Base-by-base conservation (phyloP, 1,139 yeast genomes). In the Pichiaceae sp. region DNA sequence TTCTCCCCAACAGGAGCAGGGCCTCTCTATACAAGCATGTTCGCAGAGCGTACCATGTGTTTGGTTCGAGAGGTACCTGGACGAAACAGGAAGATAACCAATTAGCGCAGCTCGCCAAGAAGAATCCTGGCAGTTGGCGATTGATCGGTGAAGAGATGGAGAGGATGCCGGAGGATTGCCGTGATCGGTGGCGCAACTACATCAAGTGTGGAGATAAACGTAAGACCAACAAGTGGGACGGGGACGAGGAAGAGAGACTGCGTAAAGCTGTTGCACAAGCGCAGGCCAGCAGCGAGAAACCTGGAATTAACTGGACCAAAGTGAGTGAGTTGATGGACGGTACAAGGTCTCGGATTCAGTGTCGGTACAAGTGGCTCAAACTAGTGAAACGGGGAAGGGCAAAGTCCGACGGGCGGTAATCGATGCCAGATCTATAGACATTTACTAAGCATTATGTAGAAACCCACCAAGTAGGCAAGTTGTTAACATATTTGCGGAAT, bases 81-180 rank as follows among this genome's bases (percentile, higher is more conserved):
- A 77, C 81, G 0, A 65, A 72, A 4, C 84, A 76, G 42, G 96
- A 87, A 44, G 97, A 89, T 56, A 71, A 63, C 29, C 68, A 69
- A 36, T 64, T 89, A 38, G 73, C 76, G 1, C 69, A 68, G 39
- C 63, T 85, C 37, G 84, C 85, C 4, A 61, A 70, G 7, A 75
- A 76, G 28, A 73, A 76, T 46, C 84, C 78, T 40, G 86, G 91
- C 12, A 85, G 81, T 52, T 87, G 96, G 96, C 83, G 84, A 48
- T 68, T 69, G 32, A 82, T 87, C 43, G 96, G 96, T 3, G 70
- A 70, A 38, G 61, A 68, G 7, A 66, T 87, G 75, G 85, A 85
- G 11, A 71, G 97, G 51, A 89, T 89, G 97, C 96, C 97, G 0
- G 97, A 89, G 53, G 97, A 89, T 61, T 87, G 96, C 57, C 71